These are phyloP conservation scores for Diaporthe velutina DNA, from an alignment of 2,329 filamentous ascomycete species.

Conservation along the genomic window DNA sequence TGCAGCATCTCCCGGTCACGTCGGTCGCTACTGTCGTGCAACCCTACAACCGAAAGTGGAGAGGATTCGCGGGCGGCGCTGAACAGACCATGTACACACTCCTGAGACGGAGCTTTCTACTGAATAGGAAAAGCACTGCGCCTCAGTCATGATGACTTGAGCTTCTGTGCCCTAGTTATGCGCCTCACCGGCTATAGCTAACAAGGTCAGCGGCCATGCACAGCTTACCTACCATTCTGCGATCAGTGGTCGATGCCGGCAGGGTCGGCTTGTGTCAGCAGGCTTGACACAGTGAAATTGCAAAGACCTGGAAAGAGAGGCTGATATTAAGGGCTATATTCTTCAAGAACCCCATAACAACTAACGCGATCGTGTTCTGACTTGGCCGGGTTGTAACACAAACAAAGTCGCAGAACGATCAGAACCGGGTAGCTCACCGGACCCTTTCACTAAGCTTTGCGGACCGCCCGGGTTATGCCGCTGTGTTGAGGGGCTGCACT, in stretches of 20 bases:
- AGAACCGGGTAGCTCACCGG: conserved; percentile 2
- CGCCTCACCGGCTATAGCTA: not conserved
- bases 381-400: conserved; percentile 13
- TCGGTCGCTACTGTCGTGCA: conserved; percentile 31
- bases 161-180: not conserved
- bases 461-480: conserved; percentile 36
- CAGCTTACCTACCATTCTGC: not conserved
- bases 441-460: conserved; percentile 30
- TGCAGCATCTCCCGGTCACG: conserved; percentile 33
- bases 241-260: conserved; percentile 4
- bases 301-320: not conserved
- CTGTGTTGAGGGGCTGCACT: conserved; percentile 7
- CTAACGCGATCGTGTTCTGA: not conserved
- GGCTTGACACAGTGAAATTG: not conserved
- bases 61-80: not conserved
- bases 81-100: not conserved
- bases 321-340: not conserved
- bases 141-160: not conserved
- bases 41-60: conserved; percentile 17
- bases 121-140: conserved; percentile 1
- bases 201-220: not conserved
- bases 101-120: conserved; percentile 17
- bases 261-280: not conserved
- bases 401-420: not conserved
- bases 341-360: not conserved